Evolutionary conservation across 2,329 filamentous ascomycete genomes (phyloP).

Genomic region (Ophiostoma triangulosporum): DNA sequence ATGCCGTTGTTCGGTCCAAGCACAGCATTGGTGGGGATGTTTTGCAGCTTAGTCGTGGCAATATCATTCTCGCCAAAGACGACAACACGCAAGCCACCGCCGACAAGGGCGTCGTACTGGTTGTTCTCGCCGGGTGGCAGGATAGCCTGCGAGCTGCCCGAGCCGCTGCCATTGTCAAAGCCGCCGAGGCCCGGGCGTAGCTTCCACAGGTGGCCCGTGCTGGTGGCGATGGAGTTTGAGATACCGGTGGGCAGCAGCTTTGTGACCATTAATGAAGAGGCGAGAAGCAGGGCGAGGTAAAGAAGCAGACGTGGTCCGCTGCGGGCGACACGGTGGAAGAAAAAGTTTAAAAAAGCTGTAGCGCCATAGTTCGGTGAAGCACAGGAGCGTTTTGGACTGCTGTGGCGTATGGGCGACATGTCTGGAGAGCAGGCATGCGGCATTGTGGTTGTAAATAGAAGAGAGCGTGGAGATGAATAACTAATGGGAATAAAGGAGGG

Average conservation of each 20-base stretch:
- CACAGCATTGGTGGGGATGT: constrained; percentile 13
- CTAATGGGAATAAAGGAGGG: neutral
- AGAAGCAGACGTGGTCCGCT: constrained; percentile 18
- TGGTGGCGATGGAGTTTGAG: constrained; percentile 13
- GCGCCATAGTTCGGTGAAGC: neutral
- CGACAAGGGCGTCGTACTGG: constrained; percentile 8
- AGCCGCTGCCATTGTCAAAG: neutral
- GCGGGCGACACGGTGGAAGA: constrained; percentile 18
- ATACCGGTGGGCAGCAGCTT: constrained; percentile 14
- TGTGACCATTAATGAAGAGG: constrained; percentile 14
- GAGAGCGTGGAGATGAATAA: no score
- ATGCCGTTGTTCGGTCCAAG: constrained; percentile 13
- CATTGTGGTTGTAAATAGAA: neutral
- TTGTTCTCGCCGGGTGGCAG: constrained; percentile 5
- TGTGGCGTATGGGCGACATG: neutral
- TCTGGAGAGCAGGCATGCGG: neutral
- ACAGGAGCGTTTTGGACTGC: neutral
- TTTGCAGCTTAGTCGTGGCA: constrained; percentile 17
- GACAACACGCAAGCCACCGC: constrained; percentile 31
- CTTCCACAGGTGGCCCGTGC: constrained; percentile 12
- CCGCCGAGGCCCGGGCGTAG: constrained; percentile 7
- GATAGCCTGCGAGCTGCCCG: neutral
- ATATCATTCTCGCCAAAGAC: constrained; percentile 38
- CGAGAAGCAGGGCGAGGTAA: constrained; percentile 16
- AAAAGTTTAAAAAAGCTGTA: constrained; percentile 16